Conservation (phyloP, 1,284 basidiomycete species). For the Xerocomus minutiporus region DNA sequence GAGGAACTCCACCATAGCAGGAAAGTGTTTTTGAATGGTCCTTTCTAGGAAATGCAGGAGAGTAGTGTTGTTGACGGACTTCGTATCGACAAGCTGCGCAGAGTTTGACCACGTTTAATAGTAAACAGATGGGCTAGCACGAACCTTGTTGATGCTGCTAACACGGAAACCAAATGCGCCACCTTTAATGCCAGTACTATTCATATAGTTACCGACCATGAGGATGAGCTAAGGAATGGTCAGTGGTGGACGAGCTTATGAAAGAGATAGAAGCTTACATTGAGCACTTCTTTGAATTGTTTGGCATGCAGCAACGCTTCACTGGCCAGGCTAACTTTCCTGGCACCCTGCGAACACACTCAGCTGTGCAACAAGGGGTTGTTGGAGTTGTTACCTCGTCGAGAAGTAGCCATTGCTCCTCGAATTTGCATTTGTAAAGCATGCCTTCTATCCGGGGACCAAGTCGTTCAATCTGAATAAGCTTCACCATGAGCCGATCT, state of each 20-base stretch:
- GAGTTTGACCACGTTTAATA: background rate
- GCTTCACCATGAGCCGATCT: slow-evolving; percentile 93
- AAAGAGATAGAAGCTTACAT: slow-evolving; percentile 43
- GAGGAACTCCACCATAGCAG: slow-evolving; percentile 82
- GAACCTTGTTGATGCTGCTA: slow-evolving; percentile 94
- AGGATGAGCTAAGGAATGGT: slow-evolving; percentile 69
- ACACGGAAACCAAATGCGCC: slow-evolving; percentile 97
- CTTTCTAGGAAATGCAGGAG: slow-evolving; percentile 93
- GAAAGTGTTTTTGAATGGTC: slow-evolving; percentile 86
- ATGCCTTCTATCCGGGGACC: slow-evolving; percentile 89
- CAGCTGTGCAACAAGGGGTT: slow-evolving; percentile 6
- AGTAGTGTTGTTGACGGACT: slow-evolving; percentile 90
- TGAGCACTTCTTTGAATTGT: slow-evolving; percentile 83
- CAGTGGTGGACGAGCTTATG: slow-evolving; percentile 14
- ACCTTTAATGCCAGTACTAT: slow-evolving; percentile 93
- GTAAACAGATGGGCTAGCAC: background rate
- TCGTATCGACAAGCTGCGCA: slow-evolving; percentile 88
- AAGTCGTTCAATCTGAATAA: slow-evolving; percentile 95
- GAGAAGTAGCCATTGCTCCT: slow-evolving; percentile 73
- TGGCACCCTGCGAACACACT: slow-evolving; percentile 56
- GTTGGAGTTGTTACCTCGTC: slow-evolving; percentile 51
- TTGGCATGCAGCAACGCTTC: slow-evolving; percentile 71
- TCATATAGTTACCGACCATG: slow-evolving; percentile 97
- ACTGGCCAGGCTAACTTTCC: slow-evolving; percentile 78
- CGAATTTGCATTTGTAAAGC: slow-evolving; percentile 85